These are phyloP conservation scores for Cryptosporidium tyzzeri DNA, from an alignment of 169 alveolate species.

Conservation along the genomic window DNA sequence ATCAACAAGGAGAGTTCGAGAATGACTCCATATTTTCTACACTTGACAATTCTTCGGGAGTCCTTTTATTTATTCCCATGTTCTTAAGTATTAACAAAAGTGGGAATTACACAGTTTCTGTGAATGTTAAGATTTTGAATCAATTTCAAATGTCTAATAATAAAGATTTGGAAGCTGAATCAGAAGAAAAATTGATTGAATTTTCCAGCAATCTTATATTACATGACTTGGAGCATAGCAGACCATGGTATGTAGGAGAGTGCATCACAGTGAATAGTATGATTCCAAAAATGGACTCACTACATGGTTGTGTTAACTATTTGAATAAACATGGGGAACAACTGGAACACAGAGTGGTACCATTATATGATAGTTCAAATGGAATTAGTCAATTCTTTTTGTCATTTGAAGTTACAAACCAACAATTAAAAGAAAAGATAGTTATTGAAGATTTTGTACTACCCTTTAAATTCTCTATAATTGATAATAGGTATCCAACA, in stretches of 20 bases:
- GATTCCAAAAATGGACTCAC: constrained; percentile 43
- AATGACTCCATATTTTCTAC: background rate
- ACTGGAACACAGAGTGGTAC: constrained; percentile 11
- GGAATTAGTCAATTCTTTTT: background rate
- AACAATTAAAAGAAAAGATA: constrained; percentile 10
- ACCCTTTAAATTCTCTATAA: background rate
- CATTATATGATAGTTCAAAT: background rate
- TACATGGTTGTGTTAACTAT: constrained; percentile 48
- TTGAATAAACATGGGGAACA: background rate
- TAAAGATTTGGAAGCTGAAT: background rate
- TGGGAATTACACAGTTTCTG: constrained; percentile 32
- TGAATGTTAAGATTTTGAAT: constrained; percentile 3
- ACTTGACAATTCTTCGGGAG: background rate
- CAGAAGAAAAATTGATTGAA: background rate
- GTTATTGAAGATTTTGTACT: constrained; percentile 28
- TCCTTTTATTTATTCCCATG: constrained; percentile 21
- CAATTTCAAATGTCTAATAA: background rate
- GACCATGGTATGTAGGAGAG: constrained; percentile 50
- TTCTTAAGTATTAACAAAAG: constrained; percentile 19
- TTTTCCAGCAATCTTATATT: constrained; percentile 1
- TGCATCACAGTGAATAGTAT: background rate
- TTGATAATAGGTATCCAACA: constrained; percentile 1
- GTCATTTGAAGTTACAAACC: constrained; percentile 17
- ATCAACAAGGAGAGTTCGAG: background rate
- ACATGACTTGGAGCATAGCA: constrained; percentile 8